A percentile compares a stretch with the other conserved stretches of the same genome.
These are phyloP conservation scores for Pulveroboletus sp. DNA, from an alignment of 768 basidiomycete species.

Conservation along the genomic window DNA sequence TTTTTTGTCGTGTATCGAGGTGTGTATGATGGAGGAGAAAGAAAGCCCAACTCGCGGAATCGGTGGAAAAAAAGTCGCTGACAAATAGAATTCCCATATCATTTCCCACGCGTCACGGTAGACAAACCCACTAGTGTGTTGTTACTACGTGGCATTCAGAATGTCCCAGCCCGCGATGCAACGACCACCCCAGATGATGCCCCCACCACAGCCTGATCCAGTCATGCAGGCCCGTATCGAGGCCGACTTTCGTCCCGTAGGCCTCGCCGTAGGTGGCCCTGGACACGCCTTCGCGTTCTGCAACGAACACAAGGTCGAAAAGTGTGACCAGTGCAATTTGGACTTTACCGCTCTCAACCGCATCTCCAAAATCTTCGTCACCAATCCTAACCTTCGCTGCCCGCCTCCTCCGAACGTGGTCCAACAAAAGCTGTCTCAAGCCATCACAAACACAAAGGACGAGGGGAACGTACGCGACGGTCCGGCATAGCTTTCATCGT, in stretches of 20 bases:
- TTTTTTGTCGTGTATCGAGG: slow-evolving; percentile 25
- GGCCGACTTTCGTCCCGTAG: slow-evolving; percentile 58
- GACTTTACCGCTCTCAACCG: slow-evolving; percentile 78
- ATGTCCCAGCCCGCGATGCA: slow-evolving; percentile 41
- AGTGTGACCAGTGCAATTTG: slow-evolving; percentile 66
- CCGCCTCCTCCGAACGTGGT: slow-evolving; percentile 78
- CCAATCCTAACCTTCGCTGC: slow-evolving; percentile 68
- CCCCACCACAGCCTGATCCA: slow-evolving; percentile 57
- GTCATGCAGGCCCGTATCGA: slow-evolving; percentile 74
- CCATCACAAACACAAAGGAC: slow-evolving; percentile 79
- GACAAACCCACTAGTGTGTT: no score
- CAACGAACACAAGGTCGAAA: slow-evolving; percentile 61
- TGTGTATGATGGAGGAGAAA: slow-evolving; percentile 24
- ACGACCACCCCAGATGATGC: slow-evolving; percentile 40
- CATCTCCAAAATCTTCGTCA: slow-evolving; percentile 62
- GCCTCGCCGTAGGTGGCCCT: slow-evolving; percentile 49
- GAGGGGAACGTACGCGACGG: slow-evolving; percentile 83
- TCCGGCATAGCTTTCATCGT: slow-evolving; percentile 1
- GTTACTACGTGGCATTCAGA: no score
- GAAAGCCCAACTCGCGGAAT: slow-evolving; percentile 14
- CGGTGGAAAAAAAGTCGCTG: slow-evolving; percentile 27
- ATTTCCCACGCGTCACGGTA: slow-evolving; percentile 10
- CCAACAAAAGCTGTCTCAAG: slow-evolving; percentile 69
- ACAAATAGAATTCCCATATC: slow-evolving; percentile 9
- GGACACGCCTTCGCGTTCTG: slow-evolving; percentile 60